phyloP scores from a whole-genome alignment of 495 filamentous ascomycete species.

The Daldinia decipiens region DNA sequence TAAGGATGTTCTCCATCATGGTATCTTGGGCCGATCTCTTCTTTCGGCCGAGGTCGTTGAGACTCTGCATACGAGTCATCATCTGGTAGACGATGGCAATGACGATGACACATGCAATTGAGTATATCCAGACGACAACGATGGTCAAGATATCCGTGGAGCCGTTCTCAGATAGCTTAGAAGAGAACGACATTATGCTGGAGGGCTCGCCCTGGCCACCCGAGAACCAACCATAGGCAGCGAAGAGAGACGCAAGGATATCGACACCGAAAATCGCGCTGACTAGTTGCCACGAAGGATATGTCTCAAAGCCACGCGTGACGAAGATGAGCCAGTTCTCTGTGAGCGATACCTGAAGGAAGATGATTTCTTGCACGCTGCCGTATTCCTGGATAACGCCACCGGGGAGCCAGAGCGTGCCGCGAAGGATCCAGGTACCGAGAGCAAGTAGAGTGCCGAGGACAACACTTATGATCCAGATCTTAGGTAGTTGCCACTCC shows the following conservation, averaged over 20 bases:
- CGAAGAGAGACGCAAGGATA: constrained; percentile 81
- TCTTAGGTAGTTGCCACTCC: constrained; percentile 90
- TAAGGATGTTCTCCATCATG: constrained; percentile 83
- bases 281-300: constrained; percentile 80
- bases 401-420: constrained; percentile 73
- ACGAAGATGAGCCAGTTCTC: constrained; percentile 97
- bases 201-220: constrained; percentile 49
- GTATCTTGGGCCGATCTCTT: constrained; percentile 77
- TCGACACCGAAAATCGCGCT: constrained; percentile 82
- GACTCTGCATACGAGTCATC: constrained; percentile 71
- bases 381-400: constrained; percentile 86
- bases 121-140: constrained; percentile 80
- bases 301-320: constrained; percentile 82
- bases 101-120: constrained; percentile 79
- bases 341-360: constrained; percentile 86
- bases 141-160: constrained; percentile 77
- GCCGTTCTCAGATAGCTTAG: constrained; percentile 64
- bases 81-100: constrained; percentile 82
- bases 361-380: constrained; percentile 80
- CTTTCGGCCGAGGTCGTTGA: constrained; percentile 83
- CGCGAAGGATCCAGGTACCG: constrained; percentile 83
- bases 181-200: constrained; percentile 34
- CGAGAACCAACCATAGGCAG: constrained; percentile 79
- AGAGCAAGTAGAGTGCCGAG: constrained; percentile 79
- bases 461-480: constrained; percentile 87